phyloP scores from a whole-genome alignment of 345 rosid genomes.

The Salix koriyanagi region DNA sequence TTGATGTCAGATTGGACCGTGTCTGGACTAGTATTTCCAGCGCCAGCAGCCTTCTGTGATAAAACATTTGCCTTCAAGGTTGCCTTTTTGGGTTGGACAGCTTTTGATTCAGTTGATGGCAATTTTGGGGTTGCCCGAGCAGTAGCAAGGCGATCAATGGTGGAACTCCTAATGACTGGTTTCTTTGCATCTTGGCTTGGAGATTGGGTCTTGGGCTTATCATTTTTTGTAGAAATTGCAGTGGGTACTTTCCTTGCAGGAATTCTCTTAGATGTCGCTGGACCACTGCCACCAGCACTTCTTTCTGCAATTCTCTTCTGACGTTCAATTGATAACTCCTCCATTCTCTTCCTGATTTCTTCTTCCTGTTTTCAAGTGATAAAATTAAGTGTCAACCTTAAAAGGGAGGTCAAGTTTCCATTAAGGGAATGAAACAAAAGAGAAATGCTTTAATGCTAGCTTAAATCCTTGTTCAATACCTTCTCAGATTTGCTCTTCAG shows the following conservation, averaged over 20 bases:
- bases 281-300: slow-evolving; percentile 45
- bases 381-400: neutral
- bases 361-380: slow-evolving; percentile 58
- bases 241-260: slow-evolving; percentile 28
- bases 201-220: slow-evolving; percentile 33
- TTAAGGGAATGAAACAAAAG: neutral
- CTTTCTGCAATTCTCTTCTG: slow-evolving; percentile 94
- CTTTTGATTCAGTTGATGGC: slow-evolving; percentile 34
- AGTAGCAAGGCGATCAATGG: slow-evolving; percentile 84
- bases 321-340: slow-evolving; percentile 65
- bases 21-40: slow-evolving; percentile 30
- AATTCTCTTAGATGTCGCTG: slow-evolving; percentile 43
- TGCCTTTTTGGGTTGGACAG: slow-evolving; percentile 42
- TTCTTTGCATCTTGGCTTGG: slow-evolving; percentile 40
- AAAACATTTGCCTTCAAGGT: slow-evolving; percentile 37
- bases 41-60: slow-evolving; percentile 29
- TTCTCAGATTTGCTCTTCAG: slow-evolving; percentile 56
- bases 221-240: slow-evolving; percentile 28
- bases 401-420: neutral
- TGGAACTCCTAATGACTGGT: slow-evolving; percentile 68
- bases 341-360: slow-evolving; percentile 71
- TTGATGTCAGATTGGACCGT: slow-evolving; percentile 36
- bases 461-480: slow-evolving; percentile 39
- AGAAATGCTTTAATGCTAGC: neutral
- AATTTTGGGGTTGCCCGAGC: slow-evolving; percentile 47